These are phyloP conservation scores for Crithidia bombi DNA, from an alignment of 208 protist species.

Conservation along the genomic window DNA sequence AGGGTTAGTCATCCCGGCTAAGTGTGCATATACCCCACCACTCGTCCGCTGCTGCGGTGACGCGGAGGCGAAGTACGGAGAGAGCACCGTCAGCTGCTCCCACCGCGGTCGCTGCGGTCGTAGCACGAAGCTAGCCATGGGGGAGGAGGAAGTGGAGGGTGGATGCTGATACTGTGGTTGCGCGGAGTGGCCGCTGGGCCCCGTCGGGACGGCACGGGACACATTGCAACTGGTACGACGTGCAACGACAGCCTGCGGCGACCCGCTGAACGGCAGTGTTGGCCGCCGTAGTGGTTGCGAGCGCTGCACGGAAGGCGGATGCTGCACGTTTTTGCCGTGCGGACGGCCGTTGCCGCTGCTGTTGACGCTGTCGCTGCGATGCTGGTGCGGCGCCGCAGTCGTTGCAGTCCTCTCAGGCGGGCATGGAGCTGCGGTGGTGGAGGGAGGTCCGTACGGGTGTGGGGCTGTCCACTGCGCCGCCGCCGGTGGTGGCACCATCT, in stretches of 20 bases:
- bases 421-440: background rate
- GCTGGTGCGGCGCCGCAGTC: background rate
- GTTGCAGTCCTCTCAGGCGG: background rate
- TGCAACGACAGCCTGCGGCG: background rate
- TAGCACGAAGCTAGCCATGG: background rate
- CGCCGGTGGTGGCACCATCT: conserved; percentile 11
- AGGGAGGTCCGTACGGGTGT: background rate
- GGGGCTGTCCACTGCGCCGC: conserved; percentile 10
- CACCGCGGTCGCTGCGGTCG: conserved; percentile 1
- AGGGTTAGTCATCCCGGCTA: background rate
- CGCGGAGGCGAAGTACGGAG: conserved; percentile 6
- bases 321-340: background rate
- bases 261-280: background rate
- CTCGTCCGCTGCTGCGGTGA: background rate
- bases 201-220: background rate
- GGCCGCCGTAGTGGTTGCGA: background rate
- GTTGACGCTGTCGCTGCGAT: background rate
- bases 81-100: conserved; percentile 10
- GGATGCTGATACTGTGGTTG: background rate
- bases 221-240: background rate
- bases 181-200: background rate
- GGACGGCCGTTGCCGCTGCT: background rate
- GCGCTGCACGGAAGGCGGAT: background rate
- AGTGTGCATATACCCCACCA: conserved; percentile 8
- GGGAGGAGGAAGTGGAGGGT: background rate